Base-by-base conservation (phyloP, 768 basidiomycete species). In the Coprinellus aureogranulatus region DNA sequence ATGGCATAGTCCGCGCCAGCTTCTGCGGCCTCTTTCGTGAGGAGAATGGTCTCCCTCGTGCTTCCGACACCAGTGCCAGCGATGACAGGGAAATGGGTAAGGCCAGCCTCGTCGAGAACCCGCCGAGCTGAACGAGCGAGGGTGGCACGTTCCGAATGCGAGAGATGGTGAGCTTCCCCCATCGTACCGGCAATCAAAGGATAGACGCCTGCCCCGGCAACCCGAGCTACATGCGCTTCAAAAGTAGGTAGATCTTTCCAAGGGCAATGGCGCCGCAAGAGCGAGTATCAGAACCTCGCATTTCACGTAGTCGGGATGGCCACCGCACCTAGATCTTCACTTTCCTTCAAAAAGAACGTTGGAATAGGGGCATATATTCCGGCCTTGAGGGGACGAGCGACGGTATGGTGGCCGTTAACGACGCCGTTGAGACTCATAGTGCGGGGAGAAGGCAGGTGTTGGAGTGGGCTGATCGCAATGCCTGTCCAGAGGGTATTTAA, bases 1-100 rank as follows among this genome's bases (percentile, higher is more conserved):
- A 96, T 92, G 37, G 81, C 83, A 64, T 84, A 89, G 70, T 96
- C 92, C 4, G 95, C 94, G 26, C 95, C 94, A 23, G 89, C 89
- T 20, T 76, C 79, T 12, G 90, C 92, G 18, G 93, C 93, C 68
- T 90, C 86, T 37, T 81, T 81, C 59, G 83, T 82, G 22, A 94
- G 75, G 56, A 86, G 77, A 47, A 96, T 76, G 30, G 92, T 92
- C 68, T 91, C 92, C 52, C 89, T 81, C 10, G 92, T 94, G 71
- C 90, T 90, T 37, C 86, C 86, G 11, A 85, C 85, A 8, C 93
- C 92, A 18, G 92, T 92, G 44, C 94, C 94, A 54, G 83, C 87
- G 63, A 94, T 85, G 51, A 93, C 76, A 20, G 92, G 91, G 12
- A 87, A 71, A 39, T 80, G 62, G 12, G 61, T 51, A 23, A 90